phyloP scores from a whole-genome alignment of 2,329 filamentous ascomycete genomes.

The Penicillium glabrum region DNA sequence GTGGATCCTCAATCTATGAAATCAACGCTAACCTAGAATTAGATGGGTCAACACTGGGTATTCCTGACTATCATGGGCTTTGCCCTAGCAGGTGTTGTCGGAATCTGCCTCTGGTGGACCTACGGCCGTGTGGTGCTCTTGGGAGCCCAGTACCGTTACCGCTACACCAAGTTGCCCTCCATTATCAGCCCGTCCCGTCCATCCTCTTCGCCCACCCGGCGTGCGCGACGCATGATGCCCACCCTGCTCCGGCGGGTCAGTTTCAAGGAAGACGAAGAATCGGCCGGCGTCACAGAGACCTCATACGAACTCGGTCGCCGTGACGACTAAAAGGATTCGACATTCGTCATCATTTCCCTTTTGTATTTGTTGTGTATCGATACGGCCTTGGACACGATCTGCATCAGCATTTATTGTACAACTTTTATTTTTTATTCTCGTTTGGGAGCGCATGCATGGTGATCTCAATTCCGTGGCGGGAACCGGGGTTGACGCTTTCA shows the following conservation, averaged over 20 bases:
- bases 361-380: slow-evolving; percentile 22
- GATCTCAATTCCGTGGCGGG: slow-evolving; percentile 20
- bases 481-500: slow-evolving; percentile 22
- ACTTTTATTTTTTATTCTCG: slow-evolving; percentile 10
- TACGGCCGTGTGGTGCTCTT: slow-evolving; percentile 50
- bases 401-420: slow-evolving; percentile 26
- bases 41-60: slow-evolving; percentile 59
- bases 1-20: background rate
- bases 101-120: slow-evolving; percentile 51
- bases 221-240: slow-evolving; percentile 35
- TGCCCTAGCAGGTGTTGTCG: slow-evolving; percentile 47
- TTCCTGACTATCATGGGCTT: slow-evolving; percentile 55
- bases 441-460: slow-evolving; percentile 23
- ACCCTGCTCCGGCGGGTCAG: slow-evolving; percentile 39
- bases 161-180: slow-evolving; percentile 34
- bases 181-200: slow-evolving; percentile 27
- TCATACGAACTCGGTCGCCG: slow-evolving; percentile 41
- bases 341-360: slow-evolving; percentile 1
- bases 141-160: slow-evolving; percentile 41
- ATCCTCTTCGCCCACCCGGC: slow-evolving; percentile 34
- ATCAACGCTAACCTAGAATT: background rate
- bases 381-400: slow-evolving; percentile 27
- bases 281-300: slow-evolving; percentile 30
- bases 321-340: slow-evolving; percentile 26
- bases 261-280: slow-evolving; percentile 44